Percentiles rank a stretch among this genome's conserved stretches.
These are phyloP conservation scores for Komagataella populi DNA, from an alignment of 805 yeast genomes.

Conservation along the genomic window DNA sequence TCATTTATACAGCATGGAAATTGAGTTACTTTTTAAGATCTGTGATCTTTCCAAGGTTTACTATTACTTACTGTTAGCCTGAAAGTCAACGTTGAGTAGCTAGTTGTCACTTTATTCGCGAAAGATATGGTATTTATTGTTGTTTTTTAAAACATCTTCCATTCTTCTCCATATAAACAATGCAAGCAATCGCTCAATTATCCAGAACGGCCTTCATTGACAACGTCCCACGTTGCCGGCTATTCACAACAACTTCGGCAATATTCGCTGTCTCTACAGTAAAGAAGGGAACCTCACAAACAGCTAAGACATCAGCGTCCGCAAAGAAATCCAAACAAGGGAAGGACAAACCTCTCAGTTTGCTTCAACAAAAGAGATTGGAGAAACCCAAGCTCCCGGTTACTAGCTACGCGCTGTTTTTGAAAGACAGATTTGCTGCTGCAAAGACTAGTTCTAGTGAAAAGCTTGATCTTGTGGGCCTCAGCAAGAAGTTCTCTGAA, in stretches of 20 bases:
- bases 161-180: not conserved
- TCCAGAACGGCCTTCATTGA: not conserved
- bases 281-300: not conserved
- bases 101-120: not conserved
- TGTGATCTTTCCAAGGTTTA: too few relatives aligned
- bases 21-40: too few relatives aligned
- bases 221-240: not conserved
- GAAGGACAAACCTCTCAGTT: not conserved
- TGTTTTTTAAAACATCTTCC: not conserved
- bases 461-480: not conserved
- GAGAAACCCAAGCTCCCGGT: not conserved
- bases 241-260: not conserved
- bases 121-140: not conserved
- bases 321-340: not conserved
- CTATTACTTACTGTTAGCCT: too few relatives aligned
- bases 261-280: not conserved
- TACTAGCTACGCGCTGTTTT: not conserved
- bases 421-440: not conserved
- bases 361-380: not conserved
- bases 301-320: not conserved
- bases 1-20: not conserved
- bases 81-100: too few relatives aligned
- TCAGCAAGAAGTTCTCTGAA: not conserved
- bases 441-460: not conserved
- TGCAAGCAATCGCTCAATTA: not conserved